Evolutionary conservation across 441 rosid genomes (phyloP).

Genomic region (Adansonia gregorii): DNA sequence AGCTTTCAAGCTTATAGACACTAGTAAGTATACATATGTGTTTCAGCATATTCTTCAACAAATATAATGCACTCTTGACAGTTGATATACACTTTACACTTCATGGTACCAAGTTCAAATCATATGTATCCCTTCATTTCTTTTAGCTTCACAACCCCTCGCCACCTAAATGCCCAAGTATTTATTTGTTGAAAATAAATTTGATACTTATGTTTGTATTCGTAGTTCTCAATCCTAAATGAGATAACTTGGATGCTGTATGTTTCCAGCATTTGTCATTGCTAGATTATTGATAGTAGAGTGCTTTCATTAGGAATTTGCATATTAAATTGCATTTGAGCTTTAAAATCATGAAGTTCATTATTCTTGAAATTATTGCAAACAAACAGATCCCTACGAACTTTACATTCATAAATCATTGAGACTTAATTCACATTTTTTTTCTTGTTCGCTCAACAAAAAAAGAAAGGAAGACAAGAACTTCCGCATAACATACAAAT

Average conservation of each 20-base stretch:
- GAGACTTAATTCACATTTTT: not conserved
- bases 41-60: too few relatives aligned
- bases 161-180: not conserved
- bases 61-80: not conserved
- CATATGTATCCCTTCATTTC: not conserved
- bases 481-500: not conserved
- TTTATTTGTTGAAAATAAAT: not conserved
- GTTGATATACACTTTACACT: not conserved
- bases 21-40: not conserved
- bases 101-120: not conserved
- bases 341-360: not conserved
- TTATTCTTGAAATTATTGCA: not conserved
- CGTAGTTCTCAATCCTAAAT: not conserved
- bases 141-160: not conserved
- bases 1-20: not conserved
- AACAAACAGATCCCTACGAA: not conserved
- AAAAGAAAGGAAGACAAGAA: not conserved
- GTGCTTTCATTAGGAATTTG: not conserved
- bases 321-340: not conserved
- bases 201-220: not conserved
- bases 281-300: not conserved
- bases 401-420: not conserved
- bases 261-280: not conserved
- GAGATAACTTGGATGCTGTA: not conserved
- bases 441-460: not conserved